Percentiles rank a stretch among this genome's conserved stretches.
Conservation (phyloP, 176 grass and related monocot genomes). For the Alloteropsis semialata region DNA sequence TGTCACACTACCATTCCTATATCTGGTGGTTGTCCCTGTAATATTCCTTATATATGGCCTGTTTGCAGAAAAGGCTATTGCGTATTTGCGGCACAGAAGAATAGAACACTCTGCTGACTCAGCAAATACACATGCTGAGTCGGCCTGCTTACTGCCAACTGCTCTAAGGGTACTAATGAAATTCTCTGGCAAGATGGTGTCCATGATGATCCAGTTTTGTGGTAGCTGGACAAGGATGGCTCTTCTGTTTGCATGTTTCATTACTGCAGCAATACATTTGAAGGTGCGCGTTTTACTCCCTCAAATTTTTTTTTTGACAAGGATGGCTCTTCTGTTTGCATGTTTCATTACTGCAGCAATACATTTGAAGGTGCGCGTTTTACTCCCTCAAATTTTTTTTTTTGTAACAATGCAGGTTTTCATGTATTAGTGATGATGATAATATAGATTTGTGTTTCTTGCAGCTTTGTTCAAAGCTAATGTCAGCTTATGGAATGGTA, state of each 20-base stretch:
- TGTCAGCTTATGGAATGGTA: constrained; percentile 62
- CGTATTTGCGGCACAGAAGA: constrained; percentile 34
- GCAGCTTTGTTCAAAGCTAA: constrained; percentile 66
- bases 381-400: background rate
- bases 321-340: constrained; percentile 44
- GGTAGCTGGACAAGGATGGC: constrained; percentile 38
- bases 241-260: constrained; percentile 48
- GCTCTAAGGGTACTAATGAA: background rate
- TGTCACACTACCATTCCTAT: constrained; percentile 86
- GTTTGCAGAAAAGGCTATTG: constrained; percentile 56
- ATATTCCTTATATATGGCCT: constrained; percentile 55
- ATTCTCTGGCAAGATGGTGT: background rate
- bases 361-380: constrained; percentile 59
- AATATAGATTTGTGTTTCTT: constrained; percentile 5
- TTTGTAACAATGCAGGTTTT: background rate
- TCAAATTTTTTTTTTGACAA: too few relatives aligned
- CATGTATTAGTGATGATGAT: background rate
- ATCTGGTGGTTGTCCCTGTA: constrained; percentile 62
- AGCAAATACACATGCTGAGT: background rate
- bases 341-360: constrained; percentile 35
- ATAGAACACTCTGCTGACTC: background rate
- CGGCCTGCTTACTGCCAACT: constrained; percentile 9
- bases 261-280: constrained; percentile 50
- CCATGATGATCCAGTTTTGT: constrained; percentile 29
- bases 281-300: constrained; percentile 30